Conservation (phyloP, 176 grass and related monocot genomes). For the Bromus sterilis region DNA sequence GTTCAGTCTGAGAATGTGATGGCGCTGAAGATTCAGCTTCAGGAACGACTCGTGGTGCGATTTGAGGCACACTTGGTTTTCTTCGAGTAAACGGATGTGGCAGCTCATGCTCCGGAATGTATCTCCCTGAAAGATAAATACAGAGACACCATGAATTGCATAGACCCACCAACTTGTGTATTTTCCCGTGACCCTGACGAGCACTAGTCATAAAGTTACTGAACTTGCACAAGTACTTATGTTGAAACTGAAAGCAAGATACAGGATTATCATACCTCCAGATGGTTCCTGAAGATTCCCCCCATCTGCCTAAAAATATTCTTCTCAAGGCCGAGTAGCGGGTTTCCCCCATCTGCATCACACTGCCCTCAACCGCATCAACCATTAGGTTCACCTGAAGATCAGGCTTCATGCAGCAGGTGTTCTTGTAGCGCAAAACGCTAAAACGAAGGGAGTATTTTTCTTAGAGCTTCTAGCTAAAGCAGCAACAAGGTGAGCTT, state of each 20-base stretch:
- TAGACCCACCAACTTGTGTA: background rate
- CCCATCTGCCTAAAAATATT: slow-evolving; percentile 64
- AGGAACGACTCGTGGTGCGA: background rate
- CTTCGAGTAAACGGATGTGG: slow-evolving; percentile 55
- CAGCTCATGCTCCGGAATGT: slow-evolving; percentile 62
- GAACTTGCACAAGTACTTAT: background rate
- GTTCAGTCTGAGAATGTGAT: background rate
- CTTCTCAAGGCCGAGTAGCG: slow-evolving; percentile 48
- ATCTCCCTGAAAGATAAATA: slow-evolving; percentile 46
- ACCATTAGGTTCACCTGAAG: slow-evolving; percentile 53
- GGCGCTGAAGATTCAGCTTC: background rate
- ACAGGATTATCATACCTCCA: slow-evolving; percentile 34
- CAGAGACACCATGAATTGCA: background rate
- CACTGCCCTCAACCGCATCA: slow-evolving; percentile 18
- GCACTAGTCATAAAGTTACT: background rate
- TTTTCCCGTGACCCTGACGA: background rate
- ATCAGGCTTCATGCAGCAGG: slow-evolving; percentile 76
- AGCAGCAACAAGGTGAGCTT: no score
- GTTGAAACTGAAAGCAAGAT: no score
- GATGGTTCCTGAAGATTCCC: slow-evolving; percentile 59
- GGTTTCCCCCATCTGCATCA: slow-evolving; percentile 53
- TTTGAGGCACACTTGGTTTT: background rate
- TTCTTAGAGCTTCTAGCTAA: no score
- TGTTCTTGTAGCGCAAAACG: slow-evolving; percentile 53
- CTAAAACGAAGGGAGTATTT: no score